phyloP scores from a whole-genome alignment of 1,139 yeast species.

The Suhomyces guaymorum region DNA sequence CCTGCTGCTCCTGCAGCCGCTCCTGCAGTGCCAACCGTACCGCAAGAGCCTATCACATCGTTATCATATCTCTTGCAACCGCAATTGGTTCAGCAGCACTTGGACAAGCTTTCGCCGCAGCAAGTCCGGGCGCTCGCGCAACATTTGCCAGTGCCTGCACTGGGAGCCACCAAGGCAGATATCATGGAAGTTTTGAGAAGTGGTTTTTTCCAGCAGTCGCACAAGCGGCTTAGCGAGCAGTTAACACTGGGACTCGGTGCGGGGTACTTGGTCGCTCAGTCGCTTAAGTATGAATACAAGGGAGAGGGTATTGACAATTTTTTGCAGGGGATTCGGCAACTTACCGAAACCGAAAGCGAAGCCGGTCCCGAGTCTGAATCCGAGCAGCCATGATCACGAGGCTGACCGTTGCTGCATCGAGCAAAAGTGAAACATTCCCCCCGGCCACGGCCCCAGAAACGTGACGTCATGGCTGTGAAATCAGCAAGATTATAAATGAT shows the following conservation, averaged over 20 bases:
- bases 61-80: conserved; percentile 46
- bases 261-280: conserved; percentile 53
- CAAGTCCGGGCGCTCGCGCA: conserved; percentile 37
- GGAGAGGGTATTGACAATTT: conserved; percentile 65
- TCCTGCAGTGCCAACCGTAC: background rate
- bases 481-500: conserved; percentile 4
- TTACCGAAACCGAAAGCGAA: conserved; percentile 25
- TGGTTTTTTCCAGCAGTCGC: conserved; percentile 54
- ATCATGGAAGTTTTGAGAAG: conserved; percentile 51
- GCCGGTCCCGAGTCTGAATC: conserved; percentile 7
- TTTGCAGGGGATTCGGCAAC: conserved; percentile 47
- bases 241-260: conserved; percentile 45
- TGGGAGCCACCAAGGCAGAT: conserved; percentile 41
- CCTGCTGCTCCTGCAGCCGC: background rate
- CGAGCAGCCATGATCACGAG: background rate
- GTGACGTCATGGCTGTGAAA: conserved; percentile 11
- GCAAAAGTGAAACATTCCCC: background rate
- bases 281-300: conserved; percentile 50
- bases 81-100: conserved; percentile 38
- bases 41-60: conserved; percentile 24
- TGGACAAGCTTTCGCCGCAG: conserved; percentile 37
- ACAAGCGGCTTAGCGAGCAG: conserved; percentile 45
- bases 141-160: conserved; percentile 44
- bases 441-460: conserved; percentile 1
- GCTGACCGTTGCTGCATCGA: background rate